Percentiles rank a stretch among this genome's conserved stretches.
Conservation (phyloP, 2,329 filamentous ascomycete genomes). For the Monascus ruber region DNA sequence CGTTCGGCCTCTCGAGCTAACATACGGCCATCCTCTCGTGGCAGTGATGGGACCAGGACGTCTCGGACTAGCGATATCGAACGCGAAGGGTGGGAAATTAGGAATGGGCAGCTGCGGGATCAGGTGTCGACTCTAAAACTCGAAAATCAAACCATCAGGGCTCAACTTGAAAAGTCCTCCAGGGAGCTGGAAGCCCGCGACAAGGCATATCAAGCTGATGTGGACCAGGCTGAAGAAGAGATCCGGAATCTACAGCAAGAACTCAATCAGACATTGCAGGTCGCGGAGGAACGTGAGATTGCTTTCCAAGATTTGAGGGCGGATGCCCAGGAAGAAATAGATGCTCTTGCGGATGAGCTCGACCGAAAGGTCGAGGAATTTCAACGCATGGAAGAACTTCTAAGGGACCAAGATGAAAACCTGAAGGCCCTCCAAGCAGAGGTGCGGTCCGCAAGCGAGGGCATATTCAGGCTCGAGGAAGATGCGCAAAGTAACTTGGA, state of each 20-base stretch:
- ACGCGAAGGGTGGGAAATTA: slow-evolving; percentile 75
- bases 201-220: slow-evolving; percentile 64
- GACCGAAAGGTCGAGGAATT: slow-evolving; percentile 63
- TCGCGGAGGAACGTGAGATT: slow-evolving; percentile 54
- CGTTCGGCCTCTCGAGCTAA: slow-evolving; percentile 82
- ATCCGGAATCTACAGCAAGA: slow-evolving; percentile 68
- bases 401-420: slow-evolving; percentile 70
- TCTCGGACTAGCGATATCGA: slow-evolving; percentile 61
- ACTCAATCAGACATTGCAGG: slow-evolving; percentile 70
- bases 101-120: slow-evolving; percentile 72
- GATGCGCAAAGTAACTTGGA: slow-evolving; percentile 69
- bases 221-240: slow-evolving; percentile 69
- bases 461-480: slow-evolving; percentile 76
- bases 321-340: slow-evolving; percentile 49
- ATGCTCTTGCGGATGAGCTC: slow-evolving; percentile 50
- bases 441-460: slow-evolving; percentile 84
- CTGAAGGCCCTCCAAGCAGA: slow-evolving; percentile 86
- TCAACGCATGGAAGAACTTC: slow-evolving; percentile 56
- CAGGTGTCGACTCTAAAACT: slow-evolving; percentile 76
- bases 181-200: slow-evolving; percentile 68
- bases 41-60: slow-evolving; percentile 56
- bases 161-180: slow-evolving; percentile 68
- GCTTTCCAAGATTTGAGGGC: slow-evolving; percentile 40
- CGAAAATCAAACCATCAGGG: slow-evolving; percentile 77
- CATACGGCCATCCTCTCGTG: slow-evolving; percentile 61